Conservation (phyloP, 2,329 filamentous ascomycete genomes). For the Cryphonectria radicalis region DNA sequence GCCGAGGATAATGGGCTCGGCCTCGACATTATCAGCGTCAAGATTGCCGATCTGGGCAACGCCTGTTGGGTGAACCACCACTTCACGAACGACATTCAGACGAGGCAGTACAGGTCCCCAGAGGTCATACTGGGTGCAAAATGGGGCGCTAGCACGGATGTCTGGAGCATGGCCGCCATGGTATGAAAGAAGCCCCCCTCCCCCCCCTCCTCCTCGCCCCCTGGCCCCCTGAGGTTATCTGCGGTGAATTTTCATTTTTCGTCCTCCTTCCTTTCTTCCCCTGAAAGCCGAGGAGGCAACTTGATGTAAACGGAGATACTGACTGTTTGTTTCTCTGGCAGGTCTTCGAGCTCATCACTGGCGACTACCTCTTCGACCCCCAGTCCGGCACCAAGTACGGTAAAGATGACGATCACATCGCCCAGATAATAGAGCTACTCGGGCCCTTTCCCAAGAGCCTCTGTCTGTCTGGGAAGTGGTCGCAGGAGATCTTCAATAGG, state of each 20-base stretch:
- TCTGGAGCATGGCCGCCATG: constrained; percentile 99
- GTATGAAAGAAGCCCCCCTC: constrained; percentile 54
- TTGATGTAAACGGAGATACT: constrained; percentile 48
- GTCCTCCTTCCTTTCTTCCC: background rate
- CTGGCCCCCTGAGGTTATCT: too few relatives aligned
- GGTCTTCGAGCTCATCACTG: constrained; percentile 97
- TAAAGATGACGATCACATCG: constrained; percentile 99
- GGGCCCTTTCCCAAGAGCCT: constrained; percentile 92
- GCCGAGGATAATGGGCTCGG: constrained; percentile 57
- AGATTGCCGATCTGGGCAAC: constrained; percentile 97
- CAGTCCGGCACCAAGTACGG: constrained; percentile 99
- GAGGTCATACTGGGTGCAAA: constrained; percentile 96
- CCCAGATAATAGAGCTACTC: constrained; percentile 96
- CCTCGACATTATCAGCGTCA: constrained; percentile 88
- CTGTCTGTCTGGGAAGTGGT: constrained; percentile 94
- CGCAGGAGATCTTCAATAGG: constrained; percentile 97
- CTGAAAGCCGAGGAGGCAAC: background rate
- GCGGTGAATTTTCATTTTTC: too few relatives aligned
- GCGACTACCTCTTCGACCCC: constrained; percentile 97
- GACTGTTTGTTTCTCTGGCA: constrained; percentile 51
- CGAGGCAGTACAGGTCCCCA: constrained; percentile 92
- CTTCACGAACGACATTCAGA: constrained; percentile 99
- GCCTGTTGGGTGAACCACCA: constrained; percentile 99
- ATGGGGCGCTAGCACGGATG: constrained; percentile 99
- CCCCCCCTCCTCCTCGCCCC: constrained; percentile 42